phyloP scores from a whole-genome alignment of 352 stramenopile genomes.

The Pythium utonaiense region DNA sequence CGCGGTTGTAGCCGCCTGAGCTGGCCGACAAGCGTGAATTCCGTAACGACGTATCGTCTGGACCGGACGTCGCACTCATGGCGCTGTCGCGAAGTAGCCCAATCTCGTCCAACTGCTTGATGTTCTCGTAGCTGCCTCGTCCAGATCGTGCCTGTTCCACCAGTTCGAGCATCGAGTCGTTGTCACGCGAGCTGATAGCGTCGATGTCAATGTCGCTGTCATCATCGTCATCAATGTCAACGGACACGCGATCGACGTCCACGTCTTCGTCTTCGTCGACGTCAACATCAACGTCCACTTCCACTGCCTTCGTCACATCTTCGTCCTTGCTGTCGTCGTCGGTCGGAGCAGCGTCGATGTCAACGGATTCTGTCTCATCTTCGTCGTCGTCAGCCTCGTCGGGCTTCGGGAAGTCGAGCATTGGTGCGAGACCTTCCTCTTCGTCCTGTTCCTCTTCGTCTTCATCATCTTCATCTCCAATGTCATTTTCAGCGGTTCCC shows the following conservation, averaged over 20 bases:
- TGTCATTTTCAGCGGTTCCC: conserved; percentile 16
- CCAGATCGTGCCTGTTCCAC: not conserved
- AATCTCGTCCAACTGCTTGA: conserved; percentile 26
- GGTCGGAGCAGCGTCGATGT: conserved; percentile 16
- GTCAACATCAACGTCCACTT: conserved; percentile 9
- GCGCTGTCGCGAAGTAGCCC: conserved; percentile 7
- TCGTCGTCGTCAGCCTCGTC: conserved; percentile 10
- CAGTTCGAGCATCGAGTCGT: conserved; percentile 13
- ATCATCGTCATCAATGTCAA: conserved; percentile 29
- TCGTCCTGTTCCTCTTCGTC: conserved; percentile 29
- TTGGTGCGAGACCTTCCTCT: conserved; percentile 10
- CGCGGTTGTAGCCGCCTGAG: conserved; percentile 11
- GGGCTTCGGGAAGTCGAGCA: conserved; percentile 20
- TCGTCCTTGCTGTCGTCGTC: conserved; percentile 22
- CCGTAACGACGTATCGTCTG: conserved; percentile 9
- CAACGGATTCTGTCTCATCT: conserved; percentile 22
- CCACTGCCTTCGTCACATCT: conserved; percentile 22
- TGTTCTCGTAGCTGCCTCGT: conserved; percentile 14
- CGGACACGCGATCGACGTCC: conserved; percentile 20
- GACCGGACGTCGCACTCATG: not conserved
- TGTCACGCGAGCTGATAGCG: conserved; percentile 8
- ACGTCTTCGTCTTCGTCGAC: conserved; percentile 19
- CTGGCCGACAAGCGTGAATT: conserved; percentile 49
- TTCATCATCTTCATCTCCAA: conserved; percentile 25
- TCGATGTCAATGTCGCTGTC: conserved; percentile 30